phyloP scores from a whole-genome alignment of 768 basidiomycete species.

The Tubosaeta sp. region DNA sequence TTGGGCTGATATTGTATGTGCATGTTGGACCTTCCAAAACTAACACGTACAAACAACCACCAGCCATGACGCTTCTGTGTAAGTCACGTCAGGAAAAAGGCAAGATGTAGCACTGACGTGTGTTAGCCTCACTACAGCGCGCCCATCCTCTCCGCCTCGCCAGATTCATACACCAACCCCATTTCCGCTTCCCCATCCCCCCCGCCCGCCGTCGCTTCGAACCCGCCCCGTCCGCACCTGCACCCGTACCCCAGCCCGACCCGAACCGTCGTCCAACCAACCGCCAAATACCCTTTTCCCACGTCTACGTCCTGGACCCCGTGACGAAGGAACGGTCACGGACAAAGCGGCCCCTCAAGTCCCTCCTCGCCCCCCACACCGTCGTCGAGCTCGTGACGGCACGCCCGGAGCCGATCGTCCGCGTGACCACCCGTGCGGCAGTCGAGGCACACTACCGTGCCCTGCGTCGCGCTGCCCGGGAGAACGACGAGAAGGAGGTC shows the following conservation, averaged over 20 bases:
- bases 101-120: not conserved
- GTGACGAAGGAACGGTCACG: constrained; percentile 37
- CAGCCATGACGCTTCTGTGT: too few species aligned
- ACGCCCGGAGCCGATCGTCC: constrained; percentile 55
- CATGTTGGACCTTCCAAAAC: too few species aligned
- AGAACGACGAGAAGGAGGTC: constrained; percentile 53
- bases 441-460: constrained; percentile 37
- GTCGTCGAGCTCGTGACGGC: constrained; percentile 54
- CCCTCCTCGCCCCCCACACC: constrained; percentile 46
- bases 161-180: not conserved
- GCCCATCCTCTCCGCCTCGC: constrained; percentile 4
- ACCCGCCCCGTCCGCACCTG: not conserved
- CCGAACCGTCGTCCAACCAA: constrained; percentile 24
- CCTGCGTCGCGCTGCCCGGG: constrained; percentile 28
- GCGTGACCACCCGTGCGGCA: constrained; percentile 46
- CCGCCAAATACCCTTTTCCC: constrained; percentile 38
- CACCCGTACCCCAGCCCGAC: not conserved
- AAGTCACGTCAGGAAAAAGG: too few species aligned
- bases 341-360: constrained; percentile 30
- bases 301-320: constrained; percentile 48
- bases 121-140: constrained; percentile 1
- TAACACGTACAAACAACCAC: too few species aligned
- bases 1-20: too few species aligned
- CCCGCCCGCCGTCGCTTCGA: constrained; percentile 14
- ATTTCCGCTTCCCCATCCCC: not conserved